Evolutionary conservation across 2,329 filamentous ascomycete species (phyloP), one percentile per base, ranked within the genome.

Genomic region (Neodidymelliopsis sp.): DNA sequence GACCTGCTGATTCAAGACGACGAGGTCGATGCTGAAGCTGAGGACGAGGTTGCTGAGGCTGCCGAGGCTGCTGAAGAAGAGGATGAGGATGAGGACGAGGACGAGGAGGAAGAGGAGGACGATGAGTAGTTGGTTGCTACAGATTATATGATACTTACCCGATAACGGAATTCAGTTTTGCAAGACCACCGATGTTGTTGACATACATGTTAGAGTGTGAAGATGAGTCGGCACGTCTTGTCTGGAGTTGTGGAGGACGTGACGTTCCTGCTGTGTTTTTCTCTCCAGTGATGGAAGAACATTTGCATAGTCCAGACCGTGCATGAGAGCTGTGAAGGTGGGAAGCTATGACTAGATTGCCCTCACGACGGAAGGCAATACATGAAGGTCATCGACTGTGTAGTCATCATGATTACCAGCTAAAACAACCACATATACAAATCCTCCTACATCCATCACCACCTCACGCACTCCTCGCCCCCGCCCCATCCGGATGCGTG

Each of bases 1-100:
- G 71, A 71, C 44, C 54, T 66, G 47, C 42, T 64, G 25, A 51
- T 67, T 8, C 67, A 60, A 22, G 70, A 66, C 13, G 65, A 63
- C 6, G 70, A 66, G 16, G 69, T 56, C 5, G 69, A 63, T 27
- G 70, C 62, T 13, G 69, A 60, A 27, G 67, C 59, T 13, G 71
- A 64, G 20, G 70, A 66, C 31, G 68, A 67, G 31, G 68, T 66
- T 36, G 69, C 63, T 44, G 68, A 60, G 22, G 65, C 57, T 4
- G 67, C 64, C 9, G 66, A 53, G 2, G 69, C 68, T 24, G 68
- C 63, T 6, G 63, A 62, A 4, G 64, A 63, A 3, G 65, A 66
- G 2, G 63, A 63, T 0, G 63, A 67, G 0, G 62, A 63, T 0
- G 63, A 63, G 0, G 63, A 66, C 0, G 59, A 62, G 0, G 60